phyloP scores from a whole-genome alignment of 2,329 filamentous ascomycete genomes.

The Aspergillus nomiae region DNA sequence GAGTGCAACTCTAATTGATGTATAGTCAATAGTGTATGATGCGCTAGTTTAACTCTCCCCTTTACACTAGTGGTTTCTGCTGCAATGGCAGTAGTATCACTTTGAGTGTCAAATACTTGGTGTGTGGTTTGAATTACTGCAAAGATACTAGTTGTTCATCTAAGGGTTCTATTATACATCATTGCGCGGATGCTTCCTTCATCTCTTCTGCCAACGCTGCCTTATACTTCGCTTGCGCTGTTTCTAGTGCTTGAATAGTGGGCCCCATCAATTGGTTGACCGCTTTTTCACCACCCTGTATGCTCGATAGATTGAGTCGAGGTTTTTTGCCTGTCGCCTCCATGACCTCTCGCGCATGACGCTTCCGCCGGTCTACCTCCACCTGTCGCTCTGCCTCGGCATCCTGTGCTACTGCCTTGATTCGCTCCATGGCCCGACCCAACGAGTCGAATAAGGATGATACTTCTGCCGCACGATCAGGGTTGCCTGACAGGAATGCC shows the following conservation, averaged over 20 bases:
- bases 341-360: conserved; percentile 70
- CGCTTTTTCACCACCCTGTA: conserved; percentile 74
- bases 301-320: conserved; percentile 63
- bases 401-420: conserved; percentile 75
- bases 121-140: neutral
- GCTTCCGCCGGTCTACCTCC: conserved; percentile 67
- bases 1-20: conserved; percentile 10
- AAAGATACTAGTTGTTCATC: conserved; percentile 10
- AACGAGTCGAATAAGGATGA: conserved; percentile 81
- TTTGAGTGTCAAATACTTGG: too few species aligned
- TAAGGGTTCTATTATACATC: conserved; percentile 16
- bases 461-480: conserved; percentile 77
- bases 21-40: neutral
- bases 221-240: conserved; percentile 71
- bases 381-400: conserved; percentile 74
- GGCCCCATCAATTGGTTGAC: conserved; percentile 77
- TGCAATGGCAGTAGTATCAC: too few species aligned
- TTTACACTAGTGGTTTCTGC: neutral
- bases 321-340: conserved; percentile 73
- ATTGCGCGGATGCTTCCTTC: conserved; percentile 23
- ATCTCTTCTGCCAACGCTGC: conserved; percentile 67
- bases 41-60: neutral
- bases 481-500: conserved; percentile 84
- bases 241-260: conserved; percentile 68
- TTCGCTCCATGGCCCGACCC: conserved; percentile 72